Base-by-base conservation (phyloP, 164 flowering plant genomes). In the Amborella trichopoda region DNA sequence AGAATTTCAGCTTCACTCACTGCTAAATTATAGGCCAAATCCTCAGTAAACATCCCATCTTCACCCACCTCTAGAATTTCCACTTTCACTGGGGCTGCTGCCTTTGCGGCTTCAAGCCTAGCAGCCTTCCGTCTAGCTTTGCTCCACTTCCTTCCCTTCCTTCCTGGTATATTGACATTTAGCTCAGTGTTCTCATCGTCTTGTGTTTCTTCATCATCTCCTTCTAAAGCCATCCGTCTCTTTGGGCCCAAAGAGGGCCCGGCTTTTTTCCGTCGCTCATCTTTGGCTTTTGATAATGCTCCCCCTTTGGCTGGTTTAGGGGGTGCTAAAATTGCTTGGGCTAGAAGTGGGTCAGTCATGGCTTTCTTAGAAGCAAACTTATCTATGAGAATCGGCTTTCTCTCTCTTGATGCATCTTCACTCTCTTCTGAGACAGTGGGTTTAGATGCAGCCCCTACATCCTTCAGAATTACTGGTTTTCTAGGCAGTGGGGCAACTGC, bases 11-110 rank as follows among this genome's bases (percentile, higher is more conserved):
- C 84, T 73, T 83, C 91, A 52, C 81, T 63, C 14, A 74, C 69
- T 34, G 81, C 83, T 68, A 90, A 73, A 49, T 65, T 79, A 61
- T 68, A 61, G 20, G 97, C 94, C 53, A 90, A 68, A 30, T 85
- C 95, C 60, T 86, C 94, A 18, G 63, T 64, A 60, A 64, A 43
- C 97, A 90, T 85, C 19, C 97, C 97, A 21, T 76, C 71, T 28
- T 86, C 91, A 18, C 59, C 94, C 44, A 90, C 97, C 72, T 90
- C 95, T 40, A 90, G 68, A 59, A 90, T 81, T 56, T 90, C 97
- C 17, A 69, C 94, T 67, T 54, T 81, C 25, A 83, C 89, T 32
- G 97, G 97, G 46, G 87, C 97, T 11, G 91, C 80, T 2, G 80
- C 86, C 64, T 58, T 71, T 24, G 85, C 90, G 30, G 94, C 95